Base-by-base conservation (phyloP, 306 rosid genomes). In the Quillaja saponaria region DNA sequence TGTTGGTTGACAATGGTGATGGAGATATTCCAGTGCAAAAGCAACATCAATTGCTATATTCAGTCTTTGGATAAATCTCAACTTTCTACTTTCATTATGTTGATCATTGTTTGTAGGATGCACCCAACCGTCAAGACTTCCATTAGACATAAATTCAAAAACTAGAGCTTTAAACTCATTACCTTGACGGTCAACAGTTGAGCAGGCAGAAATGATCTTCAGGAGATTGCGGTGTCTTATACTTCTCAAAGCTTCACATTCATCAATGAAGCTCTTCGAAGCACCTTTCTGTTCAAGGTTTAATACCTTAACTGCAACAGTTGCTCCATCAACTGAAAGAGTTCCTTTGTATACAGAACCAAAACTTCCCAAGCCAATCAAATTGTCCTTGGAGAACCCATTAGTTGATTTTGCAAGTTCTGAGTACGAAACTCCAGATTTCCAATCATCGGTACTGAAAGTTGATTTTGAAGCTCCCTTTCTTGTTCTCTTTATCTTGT, bases 331-430 rank as follows among this genome's bases (percentile, higher is more conserved):
- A 0, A 15, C 3, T 17, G 49, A 11, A 37, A 79, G 65, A 5
- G 28, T 61, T 54, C 80, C 84, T 66, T 70, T 79, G 46, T 79
- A 79, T 3, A 74, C 68, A 49, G 63, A 75, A 51, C 81, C 76
- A 58, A 77, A 81, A 44, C 76, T 68, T 64, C 82, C 67, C 2
- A 15, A 55, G 11, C 77, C 80, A 12, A 81, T 66, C 49, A 81
- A 16, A 55, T 77, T 73, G 18, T 62, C 69, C 5, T 13, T 5
- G 2, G 80, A 73, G 64, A 81, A 77, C 3, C 78, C 73, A 2
- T 63, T 66, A 6, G 80, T 77, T 45, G 67, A 54, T 41, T 55
- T 53, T 2, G 2, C 44, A 13, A 77, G 57, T 20, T 69, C 68
- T 4, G 35, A 44, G 58, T 77, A 81, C 21, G 86, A 73, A 28